Evolutionary conservation across 1,139 yeast genomes (phyloP), one percentile per base, ranked within the genome.

Genomic region (Suhomyces atakaporum): DNA sequence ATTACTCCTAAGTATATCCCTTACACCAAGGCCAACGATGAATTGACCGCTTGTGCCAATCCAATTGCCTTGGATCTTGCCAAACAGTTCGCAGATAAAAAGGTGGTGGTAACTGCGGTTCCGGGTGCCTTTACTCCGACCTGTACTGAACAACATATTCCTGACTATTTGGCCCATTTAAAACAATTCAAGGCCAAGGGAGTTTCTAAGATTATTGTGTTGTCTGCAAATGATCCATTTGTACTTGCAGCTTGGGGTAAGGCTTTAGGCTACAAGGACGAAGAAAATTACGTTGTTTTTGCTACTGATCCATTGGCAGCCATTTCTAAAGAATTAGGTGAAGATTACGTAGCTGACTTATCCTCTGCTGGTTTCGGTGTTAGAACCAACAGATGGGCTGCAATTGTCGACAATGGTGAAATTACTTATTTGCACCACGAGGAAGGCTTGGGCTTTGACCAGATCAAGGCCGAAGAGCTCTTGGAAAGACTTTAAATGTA

Each of bases 201-300:
- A 22, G 86, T 84, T 28, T 86, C 81, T 56, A 77, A 77, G 52
- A 69, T 89, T 36, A 69, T 87, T 42, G 83, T 88, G 20, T 58
- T 86, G 41, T 75, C 94, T 35, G 85, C 87, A 42, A 90, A 88
- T 63, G 88, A 85, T 52, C 86, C 96, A 23, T 16, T 87, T 57
- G 94, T 88, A 39, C 69, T 71, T 59, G 66, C 77, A 45, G 94
- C 94, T 25, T 86, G 95, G 94, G 90, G 85, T 45, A 84, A 84
- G 64, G 78, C 80, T 13, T 67, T 85, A 39, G 79, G 80, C 27
- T 68, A 63, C 51, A 65, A 63, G 40, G 42, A 44, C 26, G 46
- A 69, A 45, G 68, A 49, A 56, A 75, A 63, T 45, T 65, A 53
- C 44, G 60, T 83, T 38, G 74, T 81, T 50, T 87, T 86, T 58